Evolutionary conservation across 2,329 filamentous ascomycete species (phyloP).

Genomic region (Penicillium sumatraense): DNA sequence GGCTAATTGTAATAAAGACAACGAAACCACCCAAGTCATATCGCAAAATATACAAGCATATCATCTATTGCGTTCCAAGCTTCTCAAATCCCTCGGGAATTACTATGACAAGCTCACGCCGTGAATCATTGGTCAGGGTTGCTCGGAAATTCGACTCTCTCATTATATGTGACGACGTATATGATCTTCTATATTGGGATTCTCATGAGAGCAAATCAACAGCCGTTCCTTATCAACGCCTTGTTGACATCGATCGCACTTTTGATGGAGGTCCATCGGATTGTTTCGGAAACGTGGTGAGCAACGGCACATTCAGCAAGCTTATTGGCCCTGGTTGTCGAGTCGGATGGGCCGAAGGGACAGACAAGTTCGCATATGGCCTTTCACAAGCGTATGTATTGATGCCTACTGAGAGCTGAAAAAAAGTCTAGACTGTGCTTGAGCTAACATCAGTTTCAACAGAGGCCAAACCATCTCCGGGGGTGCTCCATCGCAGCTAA

Average conservation of each 20-base stretch:
- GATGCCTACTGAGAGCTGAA: too few relatives aligned
- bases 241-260: slow-evolving; percentile 74
- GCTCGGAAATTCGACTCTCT: slow-evolving; percentile 77
- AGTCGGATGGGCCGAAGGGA: slow-evolving; percentile 81
- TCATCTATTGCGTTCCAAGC: slow-evolving; percentile 26
- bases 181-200: slow-evolving; percentile 81
- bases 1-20: background rate
- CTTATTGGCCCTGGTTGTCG: slow-evolving; percentile 77
- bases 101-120: slow-evolving; percentile 43
- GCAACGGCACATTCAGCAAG: slow-evolving; percentile 87
- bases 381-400: slow-evolving; percentile 58
- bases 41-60: slow-evolving; percentile 24
- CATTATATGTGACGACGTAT: slow-evolving; percentile 83
- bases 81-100: slow-evolving; percentile 27
- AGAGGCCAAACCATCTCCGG: slow-evolving; percentile 51
- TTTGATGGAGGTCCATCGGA: slow-evolving; percentile 62
- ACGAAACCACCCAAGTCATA: slow-evolving; percentile 13
- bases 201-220: slow-evolving; percentile 34
- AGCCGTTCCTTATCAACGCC: slow-evolving; percentile 59
- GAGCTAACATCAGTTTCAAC: background rate
- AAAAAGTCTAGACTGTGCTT: too few relatives aligned
- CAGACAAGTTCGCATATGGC: slow-evolving; percentile 60
- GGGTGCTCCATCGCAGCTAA: slow-evolving; percentile 61
- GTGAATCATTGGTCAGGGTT: slow-evolving; percentile 69
- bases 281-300: slow-evolving; percentile 75